These are phyloP conservation scores for Saksenaea oblongispora DNA, from an alignment of 371 early-diverging fungal genomes.

Conservation along the genomic window DNA sequence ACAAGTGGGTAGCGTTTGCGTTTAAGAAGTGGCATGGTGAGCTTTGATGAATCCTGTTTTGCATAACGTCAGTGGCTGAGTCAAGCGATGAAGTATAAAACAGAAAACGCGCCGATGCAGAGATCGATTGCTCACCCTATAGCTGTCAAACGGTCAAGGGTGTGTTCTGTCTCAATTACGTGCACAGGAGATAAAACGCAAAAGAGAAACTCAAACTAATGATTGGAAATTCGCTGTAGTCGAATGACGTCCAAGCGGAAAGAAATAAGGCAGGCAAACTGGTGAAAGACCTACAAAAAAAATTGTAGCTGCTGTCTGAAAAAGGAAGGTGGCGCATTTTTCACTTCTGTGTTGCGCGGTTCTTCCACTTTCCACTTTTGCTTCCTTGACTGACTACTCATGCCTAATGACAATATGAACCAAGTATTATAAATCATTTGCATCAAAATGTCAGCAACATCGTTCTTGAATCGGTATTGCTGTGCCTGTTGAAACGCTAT, in stretches of 20 bases:
- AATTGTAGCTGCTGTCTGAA: background rate
- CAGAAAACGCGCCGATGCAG: background rate
- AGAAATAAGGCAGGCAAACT: background rate
- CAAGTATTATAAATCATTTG: too few species aligned
- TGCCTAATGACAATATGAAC: too few species aligned
- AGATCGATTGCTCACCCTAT: slow-evolving; percentile 1
- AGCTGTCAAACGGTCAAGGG: background rate
- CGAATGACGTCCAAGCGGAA: background rate
- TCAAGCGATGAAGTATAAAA: background rate
- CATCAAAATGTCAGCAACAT: too few species aligned
- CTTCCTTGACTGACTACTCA: too few species aligned
- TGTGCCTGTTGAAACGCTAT: too few species aligned
- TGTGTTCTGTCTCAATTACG: background rate
- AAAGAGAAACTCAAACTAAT: background rate
- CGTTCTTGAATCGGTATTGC: too few species aligned
- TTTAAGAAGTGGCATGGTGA: slow-evolving; percentile 61
- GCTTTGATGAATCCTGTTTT: background rate
- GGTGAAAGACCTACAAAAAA: background rate
- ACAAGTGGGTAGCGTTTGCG: slow-evolving; percentile 51
- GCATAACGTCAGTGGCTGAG: slow-evolving; percentile 6
- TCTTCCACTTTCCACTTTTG: background rate
- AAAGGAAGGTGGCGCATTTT: background rate
- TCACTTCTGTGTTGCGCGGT: background rate
- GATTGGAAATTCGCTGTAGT: slow-evolving; percentile 2
- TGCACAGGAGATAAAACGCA: background rate